A percentile compares a stretch with the other conserved stretches of the same genome.
Conservation (phyloP, 179 eudicot genomes). For the Gypsophila paniculata region DNA sequence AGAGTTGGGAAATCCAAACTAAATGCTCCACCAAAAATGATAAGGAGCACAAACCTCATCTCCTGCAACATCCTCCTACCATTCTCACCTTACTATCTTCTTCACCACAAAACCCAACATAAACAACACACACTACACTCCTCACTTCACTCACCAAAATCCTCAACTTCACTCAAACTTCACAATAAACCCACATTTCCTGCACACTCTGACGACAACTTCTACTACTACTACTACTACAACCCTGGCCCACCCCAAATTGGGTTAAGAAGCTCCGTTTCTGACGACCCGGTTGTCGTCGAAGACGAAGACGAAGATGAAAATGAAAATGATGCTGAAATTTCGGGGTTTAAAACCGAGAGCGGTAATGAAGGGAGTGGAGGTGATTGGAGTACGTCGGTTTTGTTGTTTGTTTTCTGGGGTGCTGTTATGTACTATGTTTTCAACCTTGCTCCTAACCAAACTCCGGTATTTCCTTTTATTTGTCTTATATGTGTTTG, state of each 20-base stretch:
- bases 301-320: conserved; percentile 25
- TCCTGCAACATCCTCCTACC: conserved; percentile 47
- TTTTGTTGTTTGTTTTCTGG: conserved; percentile 68
- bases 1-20: no score
- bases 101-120: conserved; percentile 21
- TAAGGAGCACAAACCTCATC: conserved; percentile 42
- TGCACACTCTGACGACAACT: conserved; percentile 14
- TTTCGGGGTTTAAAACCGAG: conserved; percentile 25
- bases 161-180: conserved; percentile 17
- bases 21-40: conserved; percentile 39
- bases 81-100: conserved; percentile 18
- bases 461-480: conserved; percentile 97
- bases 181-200: neutral
- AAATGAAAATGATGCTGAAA: neutral
- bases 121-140: conserved; percentile 8
- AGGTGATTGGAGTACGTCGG: conserved; percentile 73
- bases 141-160: conserved; percentile 6
- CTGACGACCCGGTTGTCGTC: conserved; percentile 42
- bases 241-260: conserved; percentile 26
- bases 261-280: conserved; percentile 35
- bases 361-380: conserved; percentile 22
- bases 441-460: conserved; percentile 70
- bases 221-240: no score
- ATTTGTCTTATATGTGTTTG: no score
- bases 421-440: conserved; percentile 69